Conservation (phyloP, 768 basidiomycete species). For the Chalciporus piperatus region DNA sequence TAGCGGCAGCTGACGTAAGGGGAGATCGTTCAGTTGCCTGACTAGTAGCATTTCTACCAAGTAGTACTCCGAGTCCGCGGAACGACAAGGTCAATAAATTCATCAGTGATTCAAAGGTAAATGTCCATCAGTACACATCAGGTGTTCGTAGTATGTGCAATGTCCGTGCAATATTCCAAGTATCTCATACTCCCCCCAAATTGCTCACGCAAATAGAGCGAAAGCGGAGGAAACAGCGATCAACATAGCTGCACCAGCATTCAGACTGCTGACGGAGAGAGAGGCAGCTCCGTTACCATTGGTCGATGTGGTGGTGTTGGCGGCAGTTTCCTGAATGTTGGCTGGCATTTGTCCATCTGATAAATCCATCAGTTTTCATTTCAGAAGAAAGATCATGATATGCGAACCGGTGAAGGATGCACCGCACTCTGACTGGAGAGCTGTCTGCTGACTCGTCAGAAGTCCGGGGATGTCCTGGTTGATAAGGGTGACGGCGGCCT, state of each 20-base stretch:
- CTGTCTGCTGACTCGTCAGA: slow-evolving; percentile 24
- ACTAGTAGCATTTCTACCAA: not conserved
- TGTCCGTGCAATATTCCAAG: not conserved
- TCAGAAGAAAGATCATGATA: too few relatives aligned
- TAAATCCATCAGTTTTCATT: too few relatives aligned
- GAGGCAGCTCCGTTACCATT: slow-evolving; percentile 19
- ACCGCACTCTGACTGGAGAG: slow-evolving; percentile 42
- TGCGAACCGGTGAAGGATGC: slow-evolving; percentile 37
- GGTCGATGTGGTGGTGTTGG: slow-evolving; percentile 16
- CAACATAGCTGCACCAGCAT: slow-evolving; percentile 27
- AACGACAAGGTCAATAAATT: not conserved
- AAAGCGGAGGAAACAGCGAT: slow-evolving; percentile 35
- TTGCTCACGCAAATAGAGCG: slow-evolving; percentile 33
- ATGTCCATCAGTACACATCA: slow-evolving; percentile 6
- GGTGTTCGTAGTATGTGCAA: not conserved
- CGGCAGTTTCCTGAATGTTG: slow-evolving; percentile 20
- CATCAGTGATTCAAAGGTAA: too few relatives aligned
- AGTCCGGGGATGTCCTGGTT: slow-evolving; percentile 36
- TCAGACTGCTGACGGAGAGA: slow-evolving; percentile 21
- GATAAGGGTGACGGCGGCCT: slow-evolving; percentile 48
- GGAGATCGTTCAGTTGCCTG: too few relatives aligned
- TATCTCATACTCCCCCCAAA: too few relatives aligned
- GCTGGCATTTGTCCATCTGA: slow-evolving; percentile 33
- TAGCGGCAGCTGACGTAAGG: slow-evolving; percentile 22
- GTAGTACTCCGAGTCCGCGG: too few relatives aligned